Base-by-base conservation (phyloP, 805 yeast genomes). In the Lachancea sp. region DNA sequence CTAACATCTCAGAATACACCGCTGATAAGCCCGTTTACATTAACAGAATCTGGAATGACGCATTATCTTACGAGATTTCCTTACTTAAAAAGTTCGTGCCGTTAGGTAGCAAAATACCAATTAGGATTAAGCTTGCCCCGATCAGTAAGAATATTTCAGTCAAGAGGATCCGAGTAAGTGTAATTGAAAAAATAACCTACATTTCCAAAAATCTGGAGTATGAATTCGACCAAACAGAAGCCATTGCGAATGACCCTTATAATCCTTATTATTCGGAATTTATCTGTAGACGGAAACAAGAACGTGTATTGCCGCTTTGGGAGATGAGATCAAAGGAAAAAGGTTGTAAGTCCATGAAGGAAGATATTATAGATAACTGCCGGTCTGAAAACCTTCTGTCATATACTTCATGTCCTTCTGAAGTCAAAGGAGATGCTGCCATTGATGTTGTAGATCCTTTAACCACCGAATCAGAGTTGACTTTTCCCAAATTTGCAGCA, bases 1-100 rank as follows among this genome's bases (percentile, higher is more conserved):
- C 74, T 5, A 49, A 54, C 7, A 46, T 49, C 5, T 67, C 68
- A 1, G 45, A 59, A 1, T 60, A 69, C 0, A 65, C 71, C 1
- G 63, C 64, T 5, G 81, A 83, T 54, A 84, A 82, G 54, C 87
- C 94, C 0, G 74, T 84, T 13, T 83, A 79, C 56, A 86, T 84
- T 25, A 82, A 80, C 55, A 70, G 84, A 46, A 70, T 78, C 1
- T 84, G 92, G 92, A 77, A 78, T 49, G 80, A 82, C 41, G 59
- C 86, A 0, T 60, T 84, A 26, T 77, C 78, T 41, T 84, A 84
- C 59, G 82, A 82, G 47, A 71, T 84, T 12, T 74, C 87, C 0
- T 71, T 84, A 43, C 88, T 89, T 0, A 71, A 71, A 43, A 84
- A 83, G 52, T 83, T 70, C 56, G 75, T 83, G 8, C 69, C 83